A percentile compares a stretch with the other conserved stretches of the same genome.
Evolutionary conservation across 768 basidiomycete species (phyloP).

Genomic region (Tulasnella sp.): DNA sequence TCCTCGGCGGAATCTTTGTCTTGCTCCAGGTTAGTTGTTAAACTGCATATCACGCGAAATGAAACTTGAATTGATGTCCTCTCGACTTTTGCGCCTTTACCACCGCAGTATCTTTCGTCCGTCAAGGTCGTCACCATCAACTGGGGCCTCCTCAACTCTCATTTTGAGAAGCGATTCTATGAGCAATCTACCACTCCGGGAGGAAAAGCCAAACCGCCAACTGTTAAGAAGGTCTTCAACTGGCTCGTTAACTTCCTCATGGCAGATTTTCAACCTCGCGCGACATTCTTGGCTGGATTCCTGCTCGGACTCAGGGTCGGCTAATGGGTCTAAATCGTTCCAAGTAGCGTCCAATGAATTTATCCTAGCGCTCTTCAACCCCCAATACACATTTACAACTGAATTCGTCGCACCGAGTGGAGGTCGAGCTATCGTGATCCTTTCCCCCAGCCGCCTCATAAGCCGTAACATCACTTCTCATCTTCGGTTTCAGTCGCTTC

Average conservation of each 20-base stretch:
- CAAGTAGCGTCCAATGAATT: too few species aligned
- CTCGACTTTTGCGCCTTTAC: conserved; percentile 14
- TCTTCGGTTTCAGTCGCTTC: too few species aligned
- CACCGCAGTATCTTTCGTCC: conserved; percentile 70
- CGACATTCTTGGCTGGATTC: conserved; percentile 82
- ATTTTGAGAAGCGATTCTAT: conserved; percentile 73
- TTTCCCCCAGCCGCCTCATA: too few species aligned
- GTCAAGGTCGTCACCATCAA: conserved; percentile 69
- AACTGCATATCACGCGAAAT: background rate
- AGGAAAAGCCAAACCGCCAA: conserved; percentile 59
- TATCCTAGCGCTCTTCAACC: too few species aligned
- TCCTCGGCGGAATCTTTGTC: conserved; percentile 87
- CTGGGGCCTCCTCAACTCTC: conserved; percentile 62
- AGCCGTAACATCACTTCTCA: too few species aligned
- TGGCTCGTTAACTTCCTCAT: conserved; percentile 76
- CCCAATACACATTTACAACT: too few species aligned
- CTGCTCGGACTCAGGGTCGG: conserved; percentile 78
- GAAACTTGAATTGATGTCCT: background rate
- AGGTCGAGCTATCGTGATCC: too few species aligned
- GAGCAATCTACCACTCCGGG: conserved; percentile 45
- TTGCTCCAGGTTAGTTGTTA: conserved; percentile 73
- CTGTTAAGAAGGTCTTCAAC: conserved; percentile 58
- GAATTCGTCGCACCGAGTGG: too few species aligned
- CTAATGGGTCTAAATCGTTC: conserved; percentile 38
- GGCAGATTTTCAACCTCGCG: conserved; percentile 88